Evolutionary conservation across 805 yeast species (phyloP).

Genomic region (Clavispora santaluciae): DNA sequence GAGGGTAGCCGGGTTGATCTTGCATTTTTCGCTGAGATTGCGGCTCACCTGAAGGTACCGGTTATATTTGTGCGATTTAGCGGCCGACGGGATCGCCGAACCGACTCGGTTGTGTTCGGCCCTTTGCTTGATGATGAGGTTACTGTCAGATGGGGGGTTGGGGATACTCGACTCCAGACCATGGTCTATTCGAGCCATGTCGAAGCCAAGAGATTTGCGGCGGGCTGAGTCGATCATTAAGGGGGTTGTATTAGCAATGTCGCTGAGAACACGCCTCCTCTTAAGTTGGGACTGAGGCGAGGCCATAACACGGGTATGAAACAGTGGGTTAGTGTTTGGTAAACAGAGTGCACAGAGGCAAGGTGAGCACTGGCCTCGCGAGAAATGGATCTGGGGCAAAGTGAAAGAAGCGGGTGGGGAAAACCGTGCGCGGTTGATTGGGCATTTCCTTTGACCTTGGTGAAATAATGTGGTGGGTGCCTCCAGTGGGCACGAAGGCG

Average conservation of each 20-base stretch:
- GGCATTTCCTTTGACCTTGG: too few species aligned
- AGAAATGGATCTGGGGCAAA: too few species aligned
- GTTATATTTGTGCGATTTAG: constrained; percentile 7
- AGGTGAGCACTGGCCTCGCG: too few species aligned
- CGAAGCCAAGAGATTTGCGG: constrained; percentile 18
- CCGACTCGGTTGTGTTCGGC: constrained; percentile 2
- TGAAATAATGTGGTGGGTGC: too few species aligned
- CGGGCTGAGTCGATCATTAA: constrained; percentile 3
- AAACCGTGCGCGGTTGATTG: too few species aligned
- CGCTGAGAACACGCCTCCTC: constrained; percentile 18
- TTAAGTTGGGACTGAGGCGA: constrained; percentile 1
- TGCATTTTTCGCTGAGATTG: constrained; percentile 10
- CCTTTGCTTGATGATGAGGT: not conserved
- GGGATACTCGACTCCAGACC: not conserved
- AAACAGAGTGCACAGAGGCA: constrained; percentile 2
- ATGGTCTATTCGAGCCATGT: constrained; percentile 14
- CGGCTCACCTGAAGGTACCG: constrained; percentile 12
- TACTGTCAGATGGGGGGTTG: not conserved
- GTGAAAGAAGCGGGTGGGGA: too few species aligned
- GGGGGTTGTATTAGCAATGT: constrained; percentile 9
- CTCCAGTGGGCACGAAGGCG: too few species aligned
- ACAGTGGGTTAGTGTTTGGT: constrained; percentile 2
- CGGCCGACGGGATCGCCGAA: constrained; percentile 11
- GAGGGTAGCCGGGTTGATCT: constrained; percentile 1
- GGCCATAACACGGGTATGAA: not conserved